Conservation (phyloP, 140 eudicot genomes). For the Flaveria floridana region DNA sequence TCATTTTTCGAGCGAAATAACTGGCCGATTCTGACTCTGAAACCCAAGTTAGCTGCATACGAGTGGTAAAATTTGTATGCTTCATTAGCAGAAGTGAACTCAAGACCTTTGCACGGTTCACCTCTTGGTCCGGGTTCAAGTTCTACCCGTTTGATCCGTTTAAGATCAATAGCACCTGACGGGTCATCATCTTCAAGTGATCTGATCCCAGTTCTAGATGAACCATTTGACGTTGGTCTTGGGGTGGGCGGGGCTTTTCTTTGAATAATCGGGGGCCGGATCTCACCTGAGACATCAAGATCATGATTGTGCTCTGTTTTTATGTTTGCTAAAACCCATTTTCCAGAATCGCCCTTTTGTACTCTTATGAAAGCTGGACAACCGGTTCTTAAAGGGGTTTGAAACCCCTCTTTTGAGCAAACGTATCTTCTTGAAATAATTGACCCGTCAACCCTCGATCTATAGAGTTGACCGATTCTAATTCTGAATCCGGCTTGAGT, state of each 20-base stretch:
- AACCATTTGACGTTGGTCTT: constrained; percentile 22
- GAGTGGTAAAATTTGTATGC: constrained; percentile 42
- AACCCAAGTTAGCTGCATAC: constrained; percentile 41
- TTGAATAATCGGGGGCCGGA: constrained; percentile 31
- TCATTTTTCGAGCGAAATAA: constrained; percentile 46
- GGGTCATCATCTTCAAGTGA: constrained; percentile 44
- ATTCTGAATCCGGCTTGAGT: constrained; percentile 44
- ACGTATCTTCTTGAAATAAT: constrained; percentile 43
- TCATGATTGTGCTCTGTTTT: constrained; percentile 48
- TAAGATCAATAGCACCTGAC: constrained; percentile 42
- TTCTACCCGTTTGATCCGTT: constrained; percentile 43
- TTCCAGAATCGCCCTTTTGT: constrained; percentile 43
- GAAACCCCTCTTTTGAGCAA: constrained; percentile 46
- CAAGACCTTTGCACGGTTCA: constrained; percentile 45
- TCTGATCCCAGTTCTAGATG: constrained; percentile 45
- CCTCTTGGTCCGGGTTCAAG: constrained; percentile 35
- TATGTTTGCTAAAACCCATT: constrained; percentile 45
- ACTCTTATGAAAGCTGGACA: constrained; percentile 50
- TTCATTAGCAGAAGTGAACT: constrained; percentile 39
- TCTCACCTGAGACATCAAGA: constrained; percentile 41
- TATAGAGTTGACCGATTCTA: constrained; percentile 47
- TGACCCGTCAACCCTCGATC: constrained; percentile 47
- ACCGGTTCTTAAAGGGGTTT: constrained; percentile 44
- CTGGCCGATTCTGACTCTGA: constrained; percentile 46
- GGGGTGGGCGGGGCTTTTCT: constrained; percentile 33